Evolutionary conservation across 495 filamentous ascomycete genomes (phyloP), one percentile per base, ranked within the genome.

Genomic region (Penicillium psychrofluorescens): DNA sequence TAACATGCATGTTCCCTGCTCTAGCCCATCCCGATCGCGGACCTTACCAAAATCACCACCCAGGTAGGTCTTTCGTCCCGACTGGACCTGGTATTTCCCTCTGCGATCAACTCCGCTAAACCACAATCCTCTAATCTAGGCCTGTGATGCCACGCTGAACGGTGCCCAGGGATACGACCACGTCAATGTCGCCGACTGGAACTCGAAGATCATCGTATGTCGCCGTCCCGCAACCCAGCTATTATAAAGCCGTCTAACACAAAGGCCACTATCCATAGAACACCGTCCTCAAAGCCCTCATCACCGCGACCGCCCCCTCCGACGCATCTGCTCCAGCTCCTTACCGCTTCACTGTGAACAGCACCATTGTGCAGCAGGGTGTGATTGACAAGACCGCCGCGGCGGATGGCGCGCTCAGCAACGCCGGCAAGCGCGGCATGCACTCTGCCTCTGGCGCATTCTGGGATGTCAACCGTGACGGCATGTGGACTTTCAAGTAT

Each of bases 401-500:
- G 5, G 61, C 60, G 1, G 60, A 62, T 33, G 62, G 66, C 40
- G 49, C 55, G 10, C 59, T 56, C 48, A 58, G 50, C 58, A 71
- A 84, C 60, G 80, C 78, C 22, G 90, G 90, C 35, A 80, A 90
- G 46, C 79, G 91, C 40, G 92, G 92, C 35, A 95, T 98, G 92
- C 92, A 98, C 74, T 87, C 81, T 48, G 92, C 92, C 11, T 87
- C 85, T 1, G 92, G 88, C 34, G 94, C 90, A 2, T 98, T 85
- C 73, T 98, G 92, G 92, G 91, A 97, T 61, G 88, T 92, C 56
- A 90, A 94, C 73, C 88, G 81, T 45, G 92, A 98, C 57, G 92
- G 92, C 41, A 95, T 94, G 85, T 98, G 88, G 88, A 95, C 82
- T 59, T 94, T 82, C 72, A 97, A 98, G 72, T 95, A 86, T 61